phyloP scores from a whole-genome alignment of 2,329 filamentous ascomycete genomes.

The Delphinella strobiligena region DNA sequence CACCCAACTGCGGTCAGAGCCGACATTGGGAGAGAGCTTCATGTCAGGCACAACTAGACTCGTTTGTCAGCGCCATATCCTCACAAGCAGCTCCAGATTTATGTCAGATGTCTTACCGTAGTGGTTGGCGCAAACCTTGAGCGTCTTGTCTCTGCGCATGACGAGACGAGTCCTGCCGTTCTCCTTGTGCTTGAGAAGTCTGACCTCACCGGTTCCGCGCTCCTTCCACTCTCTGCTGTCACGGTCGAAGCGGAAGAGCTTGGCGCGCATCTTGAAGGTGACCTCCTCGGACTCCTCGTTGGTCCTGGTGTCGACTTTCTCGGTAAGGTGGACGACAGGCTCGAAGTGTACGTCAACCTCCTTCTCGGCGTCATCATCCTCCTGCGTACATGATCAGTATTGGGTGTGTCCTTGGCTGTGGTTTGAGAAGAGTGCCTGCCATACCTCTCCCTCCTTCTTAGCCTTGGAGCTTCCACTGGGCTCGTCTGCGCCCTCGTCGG shows the following conservation, averaged over 20 bases:
- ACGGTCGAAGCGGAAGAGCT: constrained; percentile 96
- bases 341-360: constrained; percentile 90
- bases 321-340: constrained; percentile 87
- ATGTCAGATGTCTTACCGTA: constrained; percentile 57
- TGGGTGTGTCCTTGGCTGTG: too few relatives aligned
- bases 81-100: not conserved
- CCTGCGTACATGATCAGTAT: constrained; percentile 9
- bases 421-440: too few relatives aligned
- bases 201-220: constrained; percentile 90
- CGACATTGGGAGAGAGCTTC: constrained; percentile 97
- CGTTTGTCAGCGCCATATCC: not conserved
- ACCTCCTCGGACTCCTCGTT: constrained; percentile 98
- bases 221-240: constrained; percentile 97
- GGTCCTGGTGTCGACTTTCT: constrained; percentile 94
- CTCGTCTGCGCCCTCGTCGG: constrained; percentile 65
- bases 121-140: constrained; percentile 99
- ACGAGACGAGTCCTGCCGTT: constrained; percentile 95
- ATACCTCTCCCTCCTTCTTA: constrained; percentile 54
- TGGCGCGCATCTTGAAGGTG: constrained; percentile 98
- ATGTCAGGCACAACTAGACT: constrained; percentile 98
- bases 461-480: constrained; percentile 67
- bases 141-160: constrained; percentile 98
- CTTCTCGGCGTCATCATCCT: constrained; percentile 26
- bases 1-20: constrained; percentile 96
- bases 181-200: constrained; percentile 96